A percentile compares a stretch with the other conserved stretches of the same genome.
Evolutionary conservation across 148 eudicot genomes (phyloP).

Genomic region (Diospyros kaki): DNA sequence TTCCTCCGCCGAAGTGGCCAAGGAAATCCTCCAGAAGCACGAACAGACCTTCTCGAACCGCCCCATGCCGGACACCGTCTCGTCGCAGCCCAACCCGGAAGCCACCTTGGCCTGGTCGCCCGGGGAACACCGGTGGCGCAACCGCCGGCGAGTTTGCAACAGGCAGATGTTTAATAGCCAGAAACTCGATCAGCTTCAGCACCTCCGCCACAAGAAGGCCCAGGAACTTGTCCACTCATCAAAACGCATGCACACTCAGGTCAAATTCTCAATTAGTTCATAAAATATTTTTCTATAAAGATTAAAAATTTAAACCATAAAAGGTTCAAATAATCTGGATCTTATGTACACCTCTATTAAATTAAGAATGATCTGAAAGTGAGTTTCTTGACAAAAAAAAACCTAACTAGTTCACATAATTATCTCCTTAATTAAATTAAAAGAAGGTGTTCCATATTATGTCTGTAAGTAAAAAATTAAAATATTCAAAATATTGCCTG

Average conservation of each 20-base stretch:
- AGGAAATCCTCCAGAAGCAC: conserved; percentile 17
- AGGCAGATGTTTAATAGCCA: background rate
- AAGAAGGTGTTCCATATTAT: too few species aligned
- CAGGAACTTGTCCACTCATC: background rate
- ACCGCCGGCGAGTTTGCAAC: background rate
- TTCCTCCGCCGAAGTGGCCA: conserved; percentile 32
- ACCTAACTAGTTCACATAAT: too few species aligned
- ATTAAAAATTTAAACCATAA: too few species aligned
- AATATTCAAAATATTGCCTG: background rate
- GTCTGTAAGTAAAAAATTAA: too few species aligned
- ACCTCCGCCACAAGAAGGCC: background rate
- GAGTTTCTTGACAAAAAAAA: too few species aligned
- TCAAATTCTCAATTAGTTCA: too few species aligned
- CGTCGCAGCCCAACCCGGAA: background rate
- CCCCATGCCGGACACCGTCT: background rate
- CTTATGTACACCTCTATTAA: too few species aligned
- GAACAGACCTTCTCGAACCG: background rate
- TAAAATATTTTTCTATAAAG: too few species aligned
- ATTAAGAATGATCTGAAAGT: too few species aligned
- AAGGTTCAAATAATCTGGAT: too few species aligned
- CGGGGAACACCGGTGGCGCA: background rate
- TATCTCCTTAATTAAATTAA: too few species aligned
- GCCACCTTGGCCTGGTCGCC: background rate
- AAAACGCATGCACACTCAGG: background rate
- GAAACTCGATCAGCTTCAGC: background rate